Conservation (phyloP, 192 early-diverging fungal species). For the Rhizophlyctis rosea region DNA sequence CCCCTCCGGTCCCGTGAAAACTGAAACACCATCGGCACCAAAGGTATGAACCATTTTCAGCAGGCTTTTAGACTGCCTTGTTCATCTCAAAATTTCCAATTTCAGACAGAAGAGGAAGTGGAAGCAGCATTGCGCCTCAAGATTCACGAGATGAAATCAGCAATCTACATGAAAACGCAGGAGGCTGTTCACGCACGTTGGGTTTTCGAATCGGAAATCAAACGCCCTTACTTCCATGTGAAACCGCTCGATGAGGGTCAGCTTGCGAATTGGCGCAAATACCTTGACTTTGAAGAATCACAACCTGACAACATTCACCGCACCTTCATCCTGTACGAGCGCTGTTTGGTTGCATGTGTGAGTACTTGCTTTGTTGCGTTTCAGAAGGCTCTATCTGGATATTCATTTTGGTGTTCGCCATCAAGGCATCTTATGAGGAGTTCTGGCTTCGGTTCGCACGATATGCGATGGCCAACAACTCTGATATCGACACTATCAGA, state of each 20-base stretch:
- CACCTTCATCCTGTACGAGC: conserved; percentile 65
- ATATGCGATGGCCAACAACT: conserved; percentile 43
- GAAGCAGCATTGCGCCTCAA: conserved; percentile 52
- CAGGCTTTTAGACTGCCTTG: conserved; percentile 15
- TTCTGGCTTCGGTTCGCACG: conserved; percentile 71
- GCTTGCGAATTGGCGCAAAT: conserved; percentile 66
- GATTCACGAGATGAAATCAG: conserved; percentile 54
- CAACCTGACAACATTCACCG: conserved; percentile 50
- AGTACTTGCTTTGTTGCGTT: conserved; percentile 19
- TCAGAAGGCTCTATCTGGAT: too few relatives aligned
- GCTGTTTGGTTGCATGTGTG: conserved; percentile 74
- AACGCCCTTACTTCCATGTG: conserved; percentile 76
- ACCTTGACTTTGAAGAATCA: conserved; percentile 70
- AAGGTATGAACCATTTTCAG: neutral
- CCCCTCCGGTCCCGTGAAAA: conserved; percentile 16
- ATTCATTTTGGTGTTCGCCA: too few relatives aligned
- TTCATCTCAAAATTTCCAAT: conserved; percentile 7
- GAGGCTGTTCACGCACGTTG: conserved; percentile 69
- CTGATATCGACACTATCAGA: conserved; percentile 44
- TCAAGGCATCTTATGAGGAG: conserved; percentile 74
- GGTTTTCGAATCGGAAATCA: conserved; percentile 73
- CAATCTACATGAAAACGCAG: conserved; percentile 64
- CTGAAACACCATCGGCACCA: conserved; percentile 2
- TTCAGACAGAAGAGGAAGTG: conserved; percentile 50
- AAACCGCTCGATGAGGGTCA: conserved; percentile 71